These are phyloP conservation scores for Globisporangium camurandrum DNA, from an alignment of 352 stramenopile genomes.

Conservation along the genomic window DNA sequence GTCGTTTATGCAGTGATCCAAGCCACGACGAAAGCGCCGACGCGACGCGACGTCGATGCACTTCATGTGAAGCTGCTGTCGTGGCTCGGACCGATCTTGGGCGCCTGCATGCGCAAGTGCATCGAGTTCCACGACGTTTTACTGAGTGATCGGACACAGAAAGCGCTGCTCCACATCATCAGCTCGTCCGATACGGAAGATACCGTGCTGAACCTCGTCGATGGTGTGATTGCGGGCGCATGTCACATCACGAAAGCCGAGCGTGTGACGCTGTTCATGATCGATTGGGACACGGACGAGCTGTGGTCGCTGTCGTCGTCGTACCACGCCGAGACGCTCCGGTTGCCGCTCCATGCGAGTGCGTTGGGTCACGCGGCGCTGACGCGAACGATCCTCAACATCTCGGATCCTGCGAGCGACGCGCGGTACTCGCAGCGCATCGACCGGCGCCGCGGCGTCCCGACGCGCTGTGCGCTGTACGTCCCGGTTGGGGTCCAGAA, in stretches of 20 bases:
- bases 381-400: constrained; percentile 60
- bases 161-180: constrained; percentile 79
- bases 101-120: constrained; percentile 77
- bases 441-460: constrained; percentile 49
- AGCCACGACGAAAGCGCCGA: constrained; percentile 34
- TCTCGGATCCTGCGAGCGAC: constrained; percentile 55
- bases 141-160: constrained; percentile 76
- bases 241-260: constrained; percentile 81
- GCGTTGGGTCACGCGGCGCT: constrained; percentile 54
- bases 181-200: constrained; percentile 79
- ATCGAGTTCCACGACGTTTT: constrained; percentile 83
- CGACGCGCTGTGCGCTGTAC: constrained; percentile 73
- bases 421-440: constrained; percentile 43
- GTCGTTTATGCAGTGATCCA: constrained; percentile 77
- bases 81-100: constrained; percentile 76
- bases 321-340: constrained; percentile 61
- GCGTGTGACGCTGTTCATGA: constrained; percentile 69
- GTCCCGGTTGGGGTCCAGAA: constrained; percentile 76
- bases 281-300: constrained; percentile 79
- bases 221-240: constrained; percentile 71
- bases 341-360: constrained; percentile 47
- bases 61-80: constrained; percentile 69
- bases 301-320: constrained; percentile 77
- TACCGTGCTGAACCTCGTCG: constrained; percentile 79
- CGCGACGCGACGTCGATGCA: constrained; percentile 38